Evolutionary conservation across 164 flowering plant species (phyloP), one percentile per base, ranked within the genome.

Genomic region (Chimonanthus praecox): DNA sequence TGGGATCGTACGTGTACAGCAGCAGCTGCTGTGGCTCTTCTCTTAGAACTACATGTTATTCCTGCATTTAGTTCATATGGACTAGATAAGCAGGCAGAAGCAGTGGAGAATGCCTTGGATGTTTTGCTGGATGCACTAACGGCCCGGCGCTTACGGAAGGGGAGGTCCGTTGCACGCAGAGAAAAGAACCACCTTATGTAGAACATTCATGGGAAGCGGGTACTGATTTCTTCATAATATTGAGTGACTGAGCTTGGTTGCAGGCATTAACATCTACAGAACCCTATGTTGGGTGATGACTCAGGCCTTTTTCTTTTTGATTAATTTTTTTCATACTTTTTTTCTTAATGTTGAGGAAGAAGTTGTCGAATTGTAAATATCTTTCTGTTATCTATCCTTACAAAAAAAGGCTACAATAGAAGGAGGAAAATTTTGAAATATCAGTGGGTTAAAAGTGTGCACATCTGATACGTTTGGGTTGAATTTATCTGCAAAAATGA

Each of bases 1-100:
- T 89, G 96, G 98, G 98, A 95, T 73, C 90, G 97, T 3, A 93
- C 97, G 50, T 95, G 98, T 75, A 95, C 98, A 58, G 98, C 98
- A 67, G 97, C 94, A 5, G 99, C 99, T 69, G 98, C 96, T 7
- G 72, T 82, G 5, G 87, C 85, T 49, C 91, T 93, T 64, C 91
- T 95, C 33, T 79, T 82, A 2, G 99, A 95, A 80, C 82, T 95
- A 68, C 88, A 88, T 15, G 74, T 71, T 45, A 74, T 84, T 75
- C 93, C 91, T 4, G 68, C 79, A 20, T 85, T 83, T 47, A 82
- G 84, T 73, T 77, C 83, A 4, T 64, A 47, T 65, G 85, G 84
- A 58, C 78, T 95, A 70, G 94, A 87, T 77, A 82, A 88, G 75
- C 90, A 85, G 71, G 92, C 89, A 11, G 92, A 88, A 72, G 90